Percentiles rank a stretch among this genome's conserved stretches.
These are phyloP conservation scores for Orychophragmus violaceus DNA, from an alignment of 345 rosid species.

Conservation along the genomic window DNA sequence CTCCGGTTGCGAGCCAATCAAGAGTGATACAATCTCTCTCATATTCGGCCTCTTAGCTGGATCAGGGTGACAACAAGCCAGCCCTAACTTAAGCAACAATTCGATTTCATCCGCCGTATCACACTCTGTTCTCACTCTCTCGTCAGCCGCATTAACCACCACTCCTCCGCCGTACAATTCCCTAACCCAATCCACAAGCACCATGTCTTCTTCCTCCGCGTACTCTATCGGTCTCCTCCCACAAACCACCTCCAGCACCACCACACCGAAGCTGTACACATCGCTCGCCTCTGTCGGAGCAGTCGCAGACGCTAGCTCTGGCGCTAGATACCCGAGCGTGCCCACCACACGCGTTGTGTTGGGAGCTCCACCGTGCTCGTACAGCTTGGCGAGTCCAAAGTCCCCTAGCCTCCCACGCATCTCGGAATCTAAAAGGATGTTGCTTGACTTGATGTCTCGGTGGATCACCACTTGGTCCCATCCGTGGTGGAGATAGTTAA, in stretches of 20 bases:
- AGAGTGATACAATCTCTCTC: conserved; percentile 61
- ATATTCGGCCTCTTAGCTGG: conserved; percentile 56
- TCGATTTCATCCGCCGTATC: conserved; percentile 56
- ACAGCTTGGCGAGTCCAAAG: conserved; percentile 80
- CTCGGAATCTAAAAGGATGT: conserved; percentile 64
- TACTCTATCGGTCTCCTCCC: conserved; percentile 67
- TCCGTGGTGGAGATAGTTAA: conserved; percentile 77
- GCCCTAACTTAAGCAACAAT: conserved; percentile 63
- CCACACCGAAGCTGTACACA: conserved; percentile 83
- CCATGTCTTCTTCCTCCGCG: conserved; percentile 44
- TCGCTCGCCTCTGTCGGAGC: conserved; percentile 65
- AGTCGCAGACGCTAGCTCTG: conserved; percentile 56
- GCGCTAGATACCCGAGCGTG: conserved; percentile 81
- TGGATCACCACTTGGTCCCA: conserved; percentile 90
- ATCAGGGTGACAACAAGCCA: conserved; percentile 86
- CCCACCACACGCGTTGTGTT: conserved; percentile 85
- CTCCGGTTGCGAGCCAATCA: conserved; percentile 35
- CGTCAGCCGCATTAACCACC: conserved; percentile 53
- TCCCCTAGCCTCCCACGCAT: conserved; percentile 85
- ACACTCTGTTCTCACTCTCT: conserved; percentile 43
- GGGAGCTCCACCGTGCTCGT: conserved; percentile 66
- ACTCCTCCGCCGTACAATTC: conserved; percentile 47
- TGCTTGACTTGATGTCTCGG: conserved; percentile 81
- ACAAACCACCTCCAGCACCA: conserved; percentile 71
- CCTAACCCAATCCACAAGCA: conserved; percentile 72